These are phyloP conservation scores for Venturia carpophila DNA, from an alignment of 2,329 filamentous ascomycete species.

Conservation along the genomic window DNA sequence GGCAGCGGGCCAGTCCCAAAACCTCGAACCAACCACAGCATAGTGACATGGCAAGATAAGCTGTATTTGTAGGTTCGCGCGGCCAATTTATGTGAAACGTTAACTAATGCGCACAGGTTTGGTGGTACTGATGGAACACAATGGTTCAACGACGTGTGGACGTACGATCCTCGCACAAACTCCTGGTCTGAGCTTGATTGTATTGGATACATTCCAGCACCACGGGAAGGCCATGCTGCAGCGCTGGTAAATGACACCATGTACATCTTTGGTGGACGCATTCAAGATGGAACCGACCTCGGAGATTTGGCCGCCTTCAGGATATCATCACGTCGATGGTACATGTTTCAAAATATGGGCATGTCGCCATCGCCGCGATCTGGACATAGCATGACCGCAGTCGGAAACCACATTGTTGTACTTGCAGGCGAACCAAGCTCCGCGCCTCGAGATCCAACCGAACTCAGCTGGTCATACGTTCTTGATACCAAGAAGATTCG, in stretches of 20 bases:
- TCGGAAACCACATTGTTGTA: conserved; percentile 86
- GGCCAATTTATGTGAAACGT: not conserved
- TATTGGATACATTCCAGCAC: conserved; percentile 92
- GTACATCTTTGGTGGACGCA: conserved; percentile 97
- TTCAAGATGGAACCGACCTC: conserved; percentile 83
- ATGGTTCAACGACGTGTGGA: conserved; percentile 99
- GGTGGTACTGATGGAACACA: conserved; percentile 91
- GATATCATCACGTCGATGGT: conserved; percentile 83
- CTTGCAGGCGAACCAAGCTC: conserved; percentile 92
- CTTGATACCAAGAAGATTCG: conserved; percentile 93
- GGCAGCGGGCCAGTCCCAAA: conserved; percentile 62
- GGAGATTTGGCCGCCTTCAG: conserved; percentile 85
- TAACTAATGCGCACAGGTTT: conserved; percentile 51
- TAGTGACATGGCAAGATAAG: conserved; percentile 87
- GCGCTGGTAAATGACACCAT: conserved; percentile 94
- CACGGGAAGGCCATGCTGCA: conserved; percentile 89
- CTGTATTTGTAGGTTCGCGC: conserved; percentile 71
- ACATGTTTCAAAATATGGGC: conserved; percentile 99
- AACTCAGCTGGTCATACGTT: conserved; percentile 82
- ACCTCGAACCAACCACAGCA: conserved; percentile 86
- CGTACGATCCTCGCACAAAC: conserved; percentile 77
- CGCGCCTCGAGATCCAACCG: conserved; percentile 67
- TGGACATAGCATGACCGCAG: conserved; percentile 95
- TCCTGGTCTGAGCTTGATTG: conserved; percentile 85
- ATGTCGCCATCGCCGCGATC: conserved; percentile 88